Base-by-base conservation (phyloP, 164 flowering plant species). In the Cinnamomum chago region DNA sequence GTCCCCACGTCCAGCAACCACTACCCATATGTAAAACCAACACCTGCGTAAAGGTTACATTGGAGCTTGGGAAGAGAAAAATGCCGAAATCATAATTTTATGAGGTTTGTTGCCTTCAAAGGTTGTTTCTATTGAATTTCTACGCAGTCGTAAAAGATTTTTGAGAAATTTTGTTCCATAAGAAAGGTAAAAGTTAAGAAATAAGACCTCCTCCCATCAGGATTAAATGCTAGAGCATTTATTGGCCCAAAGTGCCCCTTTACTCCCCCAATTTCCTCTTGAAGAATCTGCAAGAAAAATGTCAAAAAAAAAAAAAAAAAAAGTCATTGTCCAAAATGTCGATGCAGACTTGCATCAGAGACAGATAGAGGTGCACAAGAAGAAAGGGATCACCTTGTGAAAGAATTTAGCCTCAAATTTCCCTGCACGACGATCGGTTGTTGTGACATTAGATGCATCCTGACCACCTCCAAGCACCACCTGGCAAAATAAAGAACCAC, bases 401-500 rank as follows among this genome's bases (percentile, higher is more conserved):
- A 77, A 93, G 76, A 93, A 92, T 82, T 92, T 95, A 33, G 99
- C 98, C 65, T 93, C 98, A 80, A 95, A 95, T 75, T 95, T 95
- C 71, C 98, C 99, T 70, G 98, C 95, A 83, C 98, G 97, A 75
- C 88, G 98, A 83, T 90, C 98, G 70, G 98, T 93, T 17, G 89
- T 93, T 9, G 98, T 95, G 74, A 95, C 98, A 72, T 83, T 67
- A 28, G 91, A 88, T 78, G 98, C 97, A 80, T 92, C 96, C 78
- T 95, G 99, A 79, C 99, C 99, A 84, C 99, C 99, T 72, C 97
- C 99, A 79, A 93, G 88, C 68, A 93, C 98, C 79, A 93, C 95
- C 98, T 95, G 69, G 5, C 11, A 58, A 52, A 67, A 75, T 14
- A 4, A n/a, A 23, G 55, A 20, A 40, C 71, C 70, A 68, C 2